Percentiles rank a stretch among this genome's conserved stretches.
Evolutionary conservation across 371 early-diverging fungal species (phyloP).

Genomic region (Mucor piriformis): DNA sequence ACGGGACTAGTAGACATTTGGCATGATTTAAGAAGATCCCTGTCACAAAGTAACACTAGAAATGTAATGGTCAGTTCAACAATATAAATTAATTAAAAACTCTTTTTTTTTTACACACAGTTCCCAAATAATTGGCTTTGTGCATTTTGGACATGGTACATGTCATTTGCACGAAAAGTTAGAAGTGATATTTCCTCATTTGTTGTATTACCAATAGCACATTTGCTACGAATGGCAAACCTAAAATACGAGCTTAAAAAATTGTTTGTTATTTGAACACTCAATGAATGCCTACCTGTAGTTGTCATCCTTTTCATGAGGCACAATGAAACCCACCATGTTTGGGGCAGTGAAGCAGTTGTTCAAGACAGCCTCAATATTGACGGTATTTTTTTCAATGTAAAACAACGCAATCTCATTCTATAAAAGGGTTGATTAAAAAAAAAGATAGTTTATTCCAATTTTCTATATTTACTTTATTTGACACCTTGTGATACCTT

Average conservation of each 20-base stretch:
- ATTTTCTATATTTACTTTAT: slow-evolving; percentile 13
- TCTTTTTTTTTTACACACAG: slow-evolving; percentile 7
- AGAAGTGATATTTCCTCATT: slow-evolving; percentile 18
- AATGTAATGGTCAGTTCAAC: background rate
- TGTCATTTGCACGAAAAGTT: slow-evolving; percentile 10
- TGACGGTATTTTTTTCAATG: slow-evolving; percentile 14
- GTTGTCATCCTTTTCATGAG: slow-evolving; percentile 18
- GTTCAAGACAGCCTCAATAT: slow-evolving; percentile 17
- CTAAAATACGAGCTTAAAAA: background rate
- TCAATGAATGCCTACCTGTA: slow-evolving; percentile 1
- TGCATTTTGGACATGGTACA: slow-evolving; percentile 12
- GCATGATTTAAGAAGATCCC: slow-evolving; percentile 12
- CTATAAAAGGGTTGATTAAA: background rate
- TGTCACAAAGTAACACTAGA: slow-evolving; percentile 19
- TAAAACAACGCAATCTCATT: slow-evolving; percentile 25
- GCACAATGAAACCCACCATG: slow-evolving; percentile 24
- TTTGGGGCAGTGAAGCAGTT: slow-evolving; percentile 13
- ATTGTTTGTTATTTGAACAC: background rate
- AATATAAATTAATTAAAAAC: background rate
- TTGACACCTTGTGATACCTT: slow-evolving; percentile 15
- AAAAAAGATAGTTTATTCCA: background rate
- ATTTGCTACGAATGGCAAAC: slow-evolving; percentile 28
- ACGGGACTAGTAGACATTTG: slow-evolving; percentile 1
- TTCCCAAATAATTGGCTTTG: slow-evolving; percentile 25
- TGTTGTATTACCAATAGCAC: slow-evolving; percentile 19